A percentile compares a stretch with the other conserved stretches of the same genome.
Conservation (phyloP, 306 rosid genomes). For the Casuarina equisetifolia region DNA sequence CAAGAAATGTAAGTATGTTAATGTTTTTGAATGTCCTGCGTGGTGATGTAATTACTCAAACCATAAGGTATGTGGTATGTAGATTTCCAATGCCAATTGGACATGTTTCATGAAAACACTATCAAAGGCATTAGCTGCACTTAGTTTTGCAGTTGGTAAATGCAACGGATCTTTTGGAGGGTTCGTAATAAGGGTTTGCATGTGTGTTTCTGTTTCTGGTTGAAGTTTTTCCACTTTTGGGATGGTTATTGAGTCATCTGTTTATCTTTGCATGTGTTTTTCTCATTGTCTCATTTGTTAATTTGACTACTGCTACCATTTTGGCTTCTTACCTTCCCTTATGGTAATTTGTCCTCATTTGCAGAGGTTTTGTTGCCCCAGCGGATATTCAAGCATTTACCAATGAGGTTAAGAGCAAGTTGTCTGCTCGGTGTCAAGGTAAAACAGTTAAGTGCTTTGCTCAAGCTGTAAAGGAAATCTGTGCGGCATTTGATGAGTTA, state of each 20-base stretch:
- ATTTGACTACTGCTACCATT: slow-evolving; percentile 10
- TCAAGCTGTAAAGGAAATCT: slow-evolving; percentile 93
- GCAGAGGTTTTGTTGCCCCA: slow-evolving; percentile 97
- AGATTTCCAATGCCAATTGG: not conserved
- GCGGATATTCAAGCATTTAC: slow-evolving; percentile 87
- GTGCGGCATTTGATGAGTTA: slow-evolving; percentile 76
- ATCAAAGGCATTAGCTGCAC: not conserved
- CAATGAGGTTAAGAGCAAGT: slow-evolving; percentile 59
- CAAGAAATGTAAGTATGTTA: slow-evolving; percentile 78
- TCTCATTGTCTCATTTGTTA: slow-evolving; percentile 20
- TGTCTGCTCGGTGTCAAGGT: slow-evolving; percentile 69
- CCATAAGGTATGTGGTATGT: slow-evolving; percentile 2
- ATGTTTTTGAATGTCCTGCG: slow-evolving; percentile 22
- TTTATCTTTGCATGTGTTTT: slow-evolving; percentile 15
- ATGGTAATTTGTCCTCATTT: slow-evolving; percentile 29
- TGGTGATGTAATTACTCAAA: not conserved
- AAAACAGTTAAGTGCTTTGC: slow-evolving; percentile 65
- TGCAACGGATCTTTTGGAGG: not conserved
- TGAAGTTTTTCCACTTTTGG: not conserved
- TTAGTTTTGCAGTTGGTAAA: not conserved
- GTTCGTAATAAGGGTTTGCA: not conserved
- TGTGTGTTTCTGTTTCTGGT: no score
- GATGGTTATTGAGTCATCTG: slow-evolving; percentile 1
- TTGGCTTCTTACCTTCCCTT: slow-evolving; percentile 25
- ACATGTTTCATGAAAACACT: not conserved